These are phyloP conservation scores for Penicillium cosmopolitanum DNA, from an alignment of 495 filamentous ascomycete genomes.

Conservation along the genomic window DNA sequence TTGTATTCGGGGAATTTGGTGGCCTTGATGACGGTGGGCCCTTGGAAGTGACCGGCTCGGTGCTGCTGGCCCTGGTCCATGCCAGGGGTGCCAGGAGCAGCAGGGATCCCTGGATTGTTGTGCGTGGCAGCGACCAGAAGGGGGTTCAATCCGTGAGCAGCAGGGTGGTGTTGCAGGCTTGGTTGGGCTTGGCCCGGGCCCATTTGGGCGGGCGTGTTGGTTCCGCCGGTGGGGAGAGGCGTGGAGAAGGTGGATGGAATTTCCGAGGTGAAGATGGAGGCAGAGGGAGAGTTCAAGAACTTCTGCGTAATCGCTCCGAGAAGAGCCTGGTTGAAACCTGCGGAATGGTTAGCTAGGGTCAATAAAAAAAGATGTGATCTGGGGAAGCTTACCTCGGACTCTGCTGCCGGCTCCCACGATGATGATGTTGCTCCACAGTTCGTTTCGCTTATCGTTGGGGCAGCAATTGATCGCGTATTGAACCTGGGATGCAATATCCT, in stretches of 20 bases:
- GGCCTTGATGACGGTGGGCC: constrained; percentile 77
- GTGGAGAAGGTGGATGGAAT: constrained; percentile 89
- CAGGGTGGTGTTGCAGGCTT: constrained; percentile 45
- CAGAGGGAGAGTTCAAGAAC: constrained; percentile 88
- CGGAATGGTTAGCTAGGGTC: constrained; percentile 9
- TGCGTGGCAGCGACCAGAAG: constrained; percentile 91
- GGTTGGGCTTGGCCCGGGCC: constrained; percentile 57
- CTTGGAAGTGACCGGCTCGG: no score
- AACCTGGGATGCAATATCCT: constrained; percentile 78
- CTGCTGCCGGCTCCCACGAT: constrained; percentile 87
- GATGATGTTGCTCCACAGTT: constrained; percentile 87
- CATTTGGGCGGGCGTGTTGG: constrained; percentile 80
- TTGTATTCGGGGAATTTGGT: constrained; percentile 84
- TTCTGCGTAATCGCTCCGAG: constrained; percentile 75
- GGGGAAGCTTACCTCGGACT: constrained; percentile 64
- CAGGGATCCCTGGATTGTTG: constrained; percentile 54
- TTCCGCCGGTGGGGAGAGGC: constrained; percentile 85
- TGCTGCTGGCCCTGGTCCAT: constrained; percentile 33
- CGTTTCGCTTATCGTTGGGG: constrained; percentile 73
- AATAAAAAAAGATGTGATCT: neutral
- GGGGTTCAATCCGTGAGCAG: constrained; percentile 76
- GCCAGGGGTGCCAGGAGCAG: constrained; percentile 40
- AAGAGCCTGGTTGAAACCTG: constrained; percentile 84
- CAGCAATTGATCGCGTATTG: constrained; percentile 80
- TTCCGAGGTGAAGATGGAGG: constrained; percentile 96